Evolutionary conservation across 2,329 filamentous ascomycete species (phyloP), one percentile per base, ranked within the genome.

Genomic region (Cadophora luteo-olivacea): DNA sequence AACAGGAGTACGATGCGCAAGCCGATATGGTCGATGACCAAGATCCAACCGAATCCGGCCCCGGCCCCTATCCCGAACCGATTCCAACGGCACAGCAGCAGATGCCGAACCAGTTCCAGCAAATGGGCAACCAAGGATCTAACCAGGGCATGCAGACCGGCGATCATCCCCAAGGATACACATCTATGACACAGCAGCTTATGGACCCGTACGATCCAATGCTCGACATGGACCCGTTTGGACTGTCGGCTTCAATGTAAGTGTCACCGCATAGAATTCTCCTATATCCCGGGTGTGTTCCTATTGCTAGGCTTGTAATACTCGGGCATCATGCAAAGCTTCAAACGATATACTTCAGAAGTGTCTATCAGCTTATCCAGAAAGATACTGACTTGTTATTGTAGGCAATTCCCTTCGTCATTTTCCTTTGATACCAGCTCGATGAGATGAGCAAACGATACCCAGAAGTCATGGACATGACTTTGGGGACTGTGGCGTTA

Each of bases 1-100:
- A 98, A 84, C 94, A 97, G 86, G 95, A 98, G 84, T 98, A 97
- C 82, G 94, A 97, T 80, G 91, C 93, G 66, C 92, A 93, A 82
- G 88, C 88, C 79, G 93, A 95, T 76, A 92, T 97, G 86, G 89
- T 97, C 80, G 94, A 97, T 77, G 92, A 97, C 70, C 83, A 89
- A 73, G 90, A 92, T 75, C 87, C 84, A 78, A 85, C 89, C 72
- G 90, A 93, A 70, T 88, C 91, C 66, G 89, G 89, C 52, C 86
- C 89, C 55, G 88, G 88, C 16, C 87, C 90, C 9, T 95, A 92
- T 75, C 83, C 87, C 14, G 83, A 84, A 69, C 81, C 82, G 68
- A 84, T 86, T 77, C 87, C 88, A 65, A 68, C 68, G 9, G 61
- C 67, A 8, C 74, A 73, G 62, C 74, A 72, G n/a, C 78, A 79